Evolutionary conservation across 139 green algal species (phyloP), one percentile per base, ranked within the genome.

Genomic region (Chlorella sp.): DNA sequence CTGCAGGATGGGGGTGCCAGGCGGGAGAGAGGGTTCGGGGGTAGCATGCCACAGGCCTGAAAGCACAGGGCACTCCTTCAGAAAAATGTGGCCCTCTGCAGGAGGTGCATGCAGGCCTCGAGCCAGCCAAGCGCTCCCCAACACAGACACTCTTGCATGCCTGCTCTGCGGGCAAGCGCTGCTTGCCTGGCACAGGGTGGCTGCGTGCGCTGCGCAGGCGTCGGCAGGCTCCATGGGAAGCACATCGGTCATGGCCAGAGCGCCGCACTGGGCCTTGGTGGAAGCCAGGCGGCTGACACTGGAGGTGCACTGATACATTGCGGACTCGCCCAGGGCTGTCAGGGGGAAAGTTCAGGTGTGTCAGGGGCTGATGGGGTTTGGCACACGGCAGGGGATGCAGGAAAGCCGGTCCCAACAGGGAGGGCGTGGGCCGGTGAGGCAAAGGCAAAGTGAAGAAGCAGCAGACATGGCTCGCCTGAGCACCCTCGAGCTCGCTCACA

Each of bases 141-240:
- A 14, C 64, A 7, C 21, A 26, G 64, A 2, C 75, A 81, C 14
- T 34, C 75, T 28, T 0, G 12, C 71, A 36, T 34, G 32, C 75
- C 11, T 1, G 2, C 16, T 9, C 75, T 36, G n/a, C n/a, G n/a
- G n/a, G n/a, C n/a, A n/a, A n/a, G n/a, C n/a, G n/a, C n/a, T 19
- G 34, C 78, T 32, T 57, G 71, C 81, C 81, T 86, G 81, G 81
- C 81, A 86, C 48, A 86, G 60, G 32, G 7, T 34, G 15, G 32
- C 61, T 2, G 57, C 60, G 30, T 76, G 34, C 21, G 32, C 81
- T 2, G n/a, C 32, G n/a, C 81, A 86, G 16, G n/a, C 14, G 5
- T 30, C 48, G 11, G 81, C n/a, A 18, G 60, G n/a, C 11, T 40
- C 21, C 48, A 3, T 32, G 16, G 32, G 0, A 21, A 57, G 30